A percentile compares a stretch with the other conserved stretches of the same genome.
Evolutionary conservation across 202 grass and related monocot genomes (phyloP).

Genomic region (Bolboschoenoplectus hybrid): DNA sequence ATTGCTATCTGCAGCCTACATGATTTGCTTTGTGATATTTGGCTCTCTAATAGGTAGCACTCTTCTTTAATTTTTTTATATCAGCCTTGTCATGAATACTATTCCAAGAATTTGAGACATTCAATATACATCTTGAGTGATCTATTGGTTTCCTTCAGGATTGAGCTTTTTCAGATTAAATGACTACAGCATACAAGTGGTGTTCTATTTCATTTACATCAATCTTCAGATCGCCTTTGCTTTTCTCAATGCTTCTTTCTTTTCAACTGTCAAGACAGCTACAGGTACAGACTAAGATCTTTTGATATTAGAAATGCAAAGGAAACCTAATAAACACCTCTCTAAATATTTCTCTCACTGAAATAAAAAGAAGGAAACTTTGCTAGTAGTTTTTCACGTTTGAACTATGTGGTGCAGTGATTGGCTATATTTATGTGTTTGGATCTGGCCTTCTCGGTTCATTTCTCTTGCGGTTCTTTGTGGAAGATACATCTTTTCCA

Average conservation of each 20-base stretch:
- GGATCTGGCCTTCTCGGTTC: slow-evolving; percentile 72
- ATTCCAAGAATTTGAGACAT: slow-evolving; percentile 16
- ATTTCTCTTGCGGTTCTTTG: slow-evolving; percentile 79
- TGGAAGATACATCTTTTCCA: slow-evolving; percentile 70
- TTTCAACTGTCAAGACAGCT: slow-evolving; percentile 81
- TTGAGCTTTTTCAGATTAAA: slow-evolving; percentile 77
- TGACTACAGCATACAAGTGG: slow-evolving; percentile 69
- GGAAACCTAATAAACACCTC: background rate
- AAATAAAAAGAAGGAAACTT: background rate
- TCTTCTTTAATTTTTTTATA: slow-evolving; percentile 34
- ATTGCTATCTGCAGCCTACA: slow-evolving; percentile 68
- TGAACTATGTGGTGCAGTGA: slow-evolving; percentile 51
- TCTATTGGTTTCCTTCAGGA: slow-evolving; percentile 53
- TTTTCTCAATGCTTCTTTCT: slow-evolving; percentile 75
- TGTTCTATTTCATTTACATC: slow-evolving; percentile 94
- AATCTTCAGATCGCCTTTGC: slow-evolving; percentile 81
- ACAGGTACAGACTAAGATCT: slow-evolving; percentile 51
- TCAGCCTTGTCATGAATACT: background rate
- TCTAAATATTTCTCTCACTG: background rate
- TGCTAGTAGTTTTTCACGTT: background rate
- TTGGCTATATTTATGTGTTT: slow-evolving; percentile 96
- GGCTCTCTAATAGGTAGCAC: slow-evolving; percentile 82
- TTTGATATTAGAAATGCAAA: background rate
- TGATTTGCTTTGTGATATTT: slow-evolving; percentile 82
- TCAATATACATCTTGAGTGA: slow-evolving; percentile 2